Evolutionary conservation across 352 stramenopile species (phyloP), one percentile per base, ranked within the genome.

Genomic region (Hyphochytrium catenoides): DNA sequence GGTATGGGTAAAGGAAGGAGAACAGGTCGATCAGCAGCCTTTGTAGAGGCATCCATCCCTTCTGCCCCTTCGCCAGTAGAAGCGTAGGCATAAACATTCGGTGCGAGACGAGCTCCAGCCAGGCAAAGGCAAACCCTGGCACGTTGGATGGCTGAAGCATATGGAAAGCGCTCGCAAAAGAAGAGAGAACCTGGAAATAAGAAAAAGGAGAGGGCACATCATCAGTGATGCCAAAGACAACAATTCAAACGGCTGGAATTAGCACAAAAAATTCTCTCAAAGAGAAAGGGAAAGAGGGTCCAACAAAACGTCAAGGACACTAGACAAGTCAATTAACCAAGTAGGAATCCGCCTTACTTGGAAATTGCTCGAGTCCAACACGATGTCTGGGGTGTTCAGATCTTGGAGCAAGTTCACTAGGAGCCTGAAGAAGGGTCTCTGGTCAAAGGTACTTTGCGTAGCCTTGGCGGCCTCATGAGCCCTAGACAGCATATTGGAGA

Each of bases 81-180:
- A 98, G 53, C 48, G 95, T 72, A n/a, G 90, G 90, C 62, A 99
- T 91, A 47, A 98, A 97, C 54, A 86, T 91, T 5, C 88, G 68
- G 56, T 98, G 86, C 17, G 81, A 96, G 12, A 98, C 79, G 9
- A 99, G 66, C 57, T 97, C 88, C 22, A 94, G 85, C 91, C 91
- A 99, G 21, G 84, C 82, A 62, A 97, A 98, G 23, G 92, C 77
- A 54, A 99, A 99, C 8, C 73, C 78, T 23, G 91, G 89, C 11
- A 95, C 59, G 26, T 81, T 75, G 27, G 90, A 51, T 11, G 91
- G 91, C 60, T 97, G 91, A 14, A 95, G 57, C 33, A 86, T 85
- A 50, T 97, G 91, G 54, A 94, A 95, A 27, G 81, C 79, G 32
- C 81, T 91, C 7, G 81, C 83, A 61, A 98, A 97, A 9, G 91